These are phyloP conservation scores for Mucor sp. DNA, from an alignment of 371 early-diverging fungal species.

Conservation along the genomic window DNA sequence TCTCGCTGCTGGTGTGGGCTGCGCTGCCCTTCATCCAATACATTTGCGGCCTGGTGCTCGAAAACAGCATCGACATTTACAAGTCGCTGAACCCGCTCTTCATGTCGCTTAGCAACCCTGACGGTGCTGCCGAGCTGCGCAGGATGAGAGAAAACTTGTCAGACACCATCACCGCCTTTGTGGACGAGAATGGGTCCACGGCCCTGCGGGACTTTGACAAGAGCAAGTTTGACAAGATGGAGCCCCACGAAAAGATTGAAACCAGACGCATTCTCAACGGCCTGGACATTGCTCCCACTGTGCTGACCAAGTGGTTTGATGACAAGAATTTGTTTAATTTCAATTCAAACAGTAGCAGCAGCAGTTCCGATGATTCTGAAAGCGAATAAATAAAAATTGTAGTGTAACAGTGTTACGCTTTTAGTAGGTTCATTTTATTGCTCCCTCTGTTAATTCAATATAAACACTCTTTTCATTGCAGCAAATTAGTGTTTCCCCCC, in stretches of 20 bases:
- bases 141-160: conserved; percentile 29
- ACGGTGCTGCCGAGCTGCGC: conserved; percentile 20
- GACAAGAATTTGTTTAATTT: conserved; percentile 22
- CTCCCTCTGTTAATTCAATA: background rate
- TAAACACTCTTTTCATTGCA: background rate
- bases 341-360: conserved; percentile 1
- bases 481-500: background rate
- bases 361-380: conserved; percentile 7
- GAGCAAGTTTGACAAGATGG: conserved; percentile 29
- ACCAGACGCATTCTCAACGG: conserved; percentile 9
- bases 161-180: conserved; percentile 36
- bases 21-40: conserved; percentile 58
- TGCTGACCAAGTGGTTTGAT: conserved; percentile 21
- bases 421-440: background rate
- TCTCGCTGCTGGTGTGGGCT: conserved; percentile 30
- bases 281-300: background rate
- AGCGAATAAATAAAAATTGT: conserved; percentile 2
- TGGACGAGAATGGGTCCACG: conserved; percentile 43
- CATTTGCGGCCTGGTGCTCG: conserved; percentile 54
- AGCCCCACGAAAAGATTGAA: conserved; percentile 12
- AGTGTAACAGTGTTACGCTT: background rate
- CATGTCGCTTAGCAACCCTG: conserved; percentile 26
- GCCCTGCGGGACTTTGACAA: conserved; percentile 43
- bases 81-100: conserved; percentile 32
- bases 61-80: conserved; percentile 65